phyloP scores from a whole-genome alignment of 1,284 basidiomycete genomes.

The Laetiporus sulphureus region DNA sequence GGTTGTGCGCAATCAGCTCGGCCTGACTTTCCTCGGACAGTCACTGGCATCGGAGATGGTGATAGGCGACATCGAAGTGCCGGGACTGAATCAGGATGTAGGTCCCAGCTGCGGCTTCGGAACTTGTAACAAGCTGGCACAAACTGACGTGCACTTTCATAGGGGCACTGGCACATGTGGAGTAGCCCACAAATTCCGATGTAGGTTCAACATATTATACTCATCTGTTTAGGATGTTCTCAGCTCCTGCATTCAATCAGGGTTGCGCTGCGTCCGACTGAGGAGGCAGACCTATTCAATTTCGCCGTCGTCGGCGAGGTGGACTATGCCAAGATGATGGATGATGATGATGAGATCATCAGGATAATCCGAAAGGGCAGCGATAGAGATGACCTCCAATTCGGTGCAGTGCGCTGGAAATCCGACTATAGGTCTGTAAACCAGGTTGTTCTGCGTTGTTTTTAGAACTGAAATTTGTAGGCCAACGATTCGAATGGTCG shows the following conservation, averaged over 20 bases:
- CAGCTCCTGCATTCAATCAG: too few relatives aligned
- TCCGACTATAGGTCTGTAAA: too few relatives aligned
- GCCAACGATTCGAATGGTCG: conserved; percentile 32
- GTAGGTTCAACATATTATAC: background rate
- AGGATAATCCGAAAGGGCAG: too few relatives aligned
- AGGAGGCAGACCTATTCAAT: background rate
- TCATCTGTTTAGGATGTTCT: background rate
- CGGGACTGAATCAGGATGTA: conserved; percentile 18
- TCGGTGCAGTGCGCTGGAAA: too few relatives aligned
- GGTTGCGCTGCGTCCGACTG: background rate
- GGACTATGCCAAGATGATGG: background rate
- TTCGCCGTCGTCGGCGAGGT: background rate
- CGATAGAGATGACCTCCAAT: too few relatives aligned
- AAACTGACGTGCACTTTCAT: background rate
- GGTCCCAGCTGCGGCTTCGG: background rate
- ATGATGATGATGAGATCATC: background rate
- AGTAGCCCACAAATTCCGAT: background rate
- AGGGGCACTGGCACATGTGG: background rate
- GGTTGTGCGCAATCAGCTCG: conserved; percentile 20
- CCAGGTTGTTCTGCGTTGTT: too few relatives aligned
- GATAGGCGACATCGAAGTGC: conserved; percentile 25
- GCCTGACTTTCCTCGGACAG: conserved; percentile 26
- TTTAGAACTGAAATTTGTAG: conserved; percentile 12
- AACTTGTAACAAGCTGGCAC: background rate
- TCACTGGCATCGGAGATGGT: conserved; percentile 20